Conservation (phyloP, 1,284 basidiomycete species). For the Heterobasidion irregulare region DNA sequence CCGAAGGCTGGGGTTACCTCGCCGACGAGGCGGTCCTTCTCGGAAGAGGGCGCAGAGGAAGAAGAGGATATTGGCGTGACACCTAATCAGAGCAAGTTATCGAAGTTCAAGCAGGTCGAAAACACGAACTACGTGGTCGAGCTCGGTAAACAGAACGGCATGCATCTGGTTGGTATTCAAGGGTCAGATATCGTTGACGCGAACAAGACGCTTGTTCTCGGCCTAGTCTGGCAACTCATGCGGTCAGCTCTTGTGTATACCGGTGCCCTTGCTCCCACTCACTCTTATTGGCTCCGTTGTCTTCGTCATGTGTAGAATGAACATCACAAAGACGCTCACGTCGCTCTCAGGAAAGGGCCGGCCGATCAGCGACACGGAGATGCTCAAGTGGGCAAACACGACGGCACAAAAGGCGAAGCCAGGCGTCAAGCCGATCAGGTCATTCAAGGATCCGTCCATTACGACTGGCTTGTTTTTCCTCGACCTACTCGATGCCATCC, state of each 20-base stretch:
- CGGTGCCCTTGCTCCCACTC: background rate
- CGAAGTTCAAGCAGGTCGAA: constrained; percentile 95
- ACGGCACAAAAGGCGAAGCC: constrained; percentile 72
- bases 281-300: background rate
- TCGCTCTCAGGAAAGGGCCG: constrained; percentile 69
- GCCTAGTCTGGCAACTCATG: constrained; percentile 98
- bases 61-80: constrained; percentile 71
- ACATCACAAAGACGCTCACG: constrained; percentile 88
- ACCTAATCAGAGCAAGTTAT: constrained; percentile 77
- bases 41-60: constrained; percentile 49
- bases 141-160: constrained; percentile 84
- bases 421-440: constrained; percentile 68
- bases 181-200: constrained; percentile 97
- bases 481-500: constrained; percentile 84
- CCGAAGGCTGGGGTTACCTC: constrained; percentile 65
- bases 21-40: constrained; percentile 22
- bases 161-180: constrained; percentile 97
- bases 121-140: constrained; percentile 98
- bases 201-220: constrained; percentile 84
- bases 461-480: constrained; percentile 92
- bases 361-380: constrained; percentile 86
- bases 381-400: constrained; percentile 94
- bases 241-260: constrained; percentile 36
- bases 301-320: constrained; percentile 42
- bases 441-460: constrained; percentile 92